Percentiles rank a stretch among this genome's conserved stretches.
Conservation (phyloP, 2,329 filamentous ascomycete genomes). For the Pyrenochaeta sp. region DNA sequence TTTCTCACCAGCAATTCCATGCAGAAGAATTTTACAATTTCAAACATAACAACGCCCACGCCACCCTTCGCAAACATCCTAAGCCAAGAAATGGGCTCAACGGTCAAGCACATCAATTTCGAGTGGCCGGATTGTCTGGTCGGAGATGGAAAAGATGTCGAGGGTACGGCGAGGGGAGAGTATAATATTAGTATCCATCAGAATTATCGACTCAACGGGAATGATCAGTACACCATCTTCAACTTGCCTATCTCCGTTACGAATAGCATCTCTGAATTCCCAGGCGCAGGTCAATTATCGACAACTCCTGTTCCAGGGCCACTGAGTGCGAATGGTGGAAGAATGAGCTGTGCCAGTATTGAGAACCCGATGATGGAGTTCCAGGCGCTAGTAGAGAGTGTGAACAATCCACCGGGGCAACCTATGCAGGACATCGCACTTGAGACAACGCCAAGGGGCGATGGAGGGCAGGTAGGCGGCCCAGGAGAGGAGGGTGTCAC, state of each 20-base stretch:
- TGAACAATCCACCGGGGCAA: slow-evolving; percentile 44
- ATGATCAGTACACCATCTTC: slow-evolving; percentile 73
- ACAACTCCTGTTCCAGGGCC: slow-evolving; percentile 46
- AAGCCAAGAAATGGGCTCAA: slow-evolving; percentile 69
- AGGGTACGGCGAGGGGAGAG: slow-evolving; percentile 63
- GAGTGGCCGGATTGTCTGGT: slow-evolving; percentile 74
- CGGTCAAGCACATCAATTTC: slow-evolving; percentile 78
- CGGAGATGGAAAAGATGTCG: slow-evolving; percentile 61
- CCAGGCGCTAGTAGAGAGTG: slow-evolving; percentile 33
- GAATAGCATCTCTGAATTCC: slow-evolving; percentile 64
- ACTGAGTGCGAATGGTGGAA: slow-evolving; percentile 44
- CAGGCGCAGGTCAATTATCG: slow-evolving; percentile 39
- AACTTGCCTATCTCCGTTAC: slow-evolving; percentile 74
- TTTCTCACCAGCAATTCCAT: slow-evolving; percentile 72
- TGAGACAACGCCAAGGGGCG: slow-evolving; percentile 30
- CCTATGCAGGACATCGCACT: slow-evolving; percentile 40
- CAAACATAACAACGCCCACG: slow-evolving; percentile 64
- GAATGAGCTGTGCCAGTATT: slow-evolving; percentile 40
- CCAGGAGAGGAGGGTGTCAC: slow-evolving; percentile 20
- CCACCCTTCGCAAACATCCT: slow-evolving; percentile 70
- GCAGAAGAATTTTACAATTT: slow-evolving; percentile 72
- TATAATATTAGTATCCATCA: slow-evolving; percentile 80
- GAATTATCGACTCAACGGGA: slow-evolving; percentile 71
- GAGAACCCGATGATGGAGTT: slow-evolving; percentile 40
- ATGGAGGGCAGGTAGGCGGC: slow-evolving; percentile 41